Conservation (phyloP, 306 rosid species). For the Lathyrus sativus region DNA sequence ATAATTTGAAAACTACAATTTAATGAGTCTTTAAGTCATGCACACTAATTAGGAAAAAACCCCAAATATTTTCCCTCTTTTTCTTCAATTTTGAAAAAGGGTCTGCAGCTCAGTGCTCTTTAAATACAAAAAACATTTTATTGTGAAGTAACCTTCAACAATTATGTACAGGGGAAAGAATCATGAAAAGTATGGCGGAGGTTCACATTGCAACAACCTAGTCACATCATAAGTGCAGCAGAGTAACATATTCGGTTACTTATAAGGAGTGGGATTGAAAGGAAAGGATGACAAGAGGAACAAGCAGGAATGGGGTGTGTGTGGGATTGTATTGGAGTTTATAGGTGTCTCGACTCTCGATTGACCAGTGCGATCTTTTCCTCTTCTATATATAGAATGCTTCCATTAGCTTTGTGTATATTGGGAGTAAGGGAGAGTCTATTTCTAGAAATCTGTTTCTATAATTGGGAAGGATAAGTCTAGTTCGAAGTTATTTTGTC, state of each 20-base stretch:
- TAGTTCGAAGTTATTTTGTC: no score
- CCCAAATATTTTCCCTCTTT: background rate
- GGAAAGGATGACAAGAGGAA: background rate
- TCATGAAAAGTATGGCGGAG: background rate
- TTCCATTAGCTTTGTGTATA: no score
- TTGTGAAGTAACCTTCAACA: background rate
- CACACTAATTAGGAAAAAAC: background rate
- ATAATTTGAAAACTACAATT: conserved; percentile 5
- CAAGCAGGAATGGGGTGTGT: no score
- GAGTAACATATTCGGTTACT: background rate
- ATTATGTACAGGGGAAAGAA: background rate
- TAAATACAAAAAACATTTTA: background rate
- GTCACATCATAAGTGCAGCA: background rate
- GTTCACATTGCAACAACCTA: background rate
- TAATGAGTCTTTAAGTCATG: background rate
- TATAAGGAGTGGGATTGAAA: background rate
- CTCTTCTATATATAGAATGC: no score
- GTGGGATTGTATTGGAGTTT: no score
- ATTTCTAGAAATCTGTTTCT: no score
- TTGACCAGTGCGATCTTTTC: no score
- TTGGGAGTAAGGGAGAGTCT: no score
- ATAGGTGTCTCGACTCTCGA: no score
- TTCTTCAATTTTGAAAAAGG: background rate
- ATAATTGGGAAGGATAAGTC: no score
- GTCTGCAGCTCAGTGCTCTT: background rate